Evolutionary conservation across 495 filamentous ascomycete species (phyloP).

Genomic region (Penicillium tannophilum): DNA sequence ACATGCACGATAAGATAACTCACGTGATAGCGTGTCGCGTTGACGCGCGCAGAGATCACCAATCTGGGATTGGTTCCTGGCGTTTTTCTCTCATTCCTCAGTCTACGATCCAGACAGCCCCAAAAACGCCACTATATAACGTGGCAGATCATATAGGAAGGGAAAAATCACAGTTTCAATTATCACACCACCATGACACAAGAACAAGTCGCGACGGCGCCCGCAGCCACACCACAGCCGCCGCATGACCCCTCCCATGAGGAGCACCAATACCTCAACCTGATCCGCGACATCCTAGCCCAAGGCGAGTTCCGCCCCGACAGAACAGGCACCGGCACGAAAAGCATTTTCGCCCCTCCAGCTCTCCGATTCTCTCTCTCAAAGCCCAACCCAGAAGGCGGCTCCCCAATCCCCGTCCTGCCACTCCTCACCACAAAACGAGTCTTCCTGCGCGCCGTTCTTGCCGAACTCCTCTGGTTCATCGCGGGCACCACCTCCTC

Average conservation of each 20-base stretch:
- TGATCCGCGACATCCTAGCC: slow-evolving; percentile 74
- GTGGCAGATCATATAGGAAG: background rate
- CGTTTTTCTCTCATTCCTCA: background rate
- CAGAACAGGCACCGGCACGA: slow-evolving; percentile 90
- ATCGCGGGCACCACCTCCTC: slow-evolving; percentile 81
- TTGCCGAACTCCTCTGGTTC: slow-evolving; percentile 97
- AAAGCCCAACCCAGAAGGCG: slow-evolving; percentile 43
- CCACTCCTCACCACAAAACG: slow-evolving; percentile 96
- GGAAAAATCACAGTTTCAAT: background rate
- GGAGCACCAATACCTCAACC: slow-evolving; percentile 75
- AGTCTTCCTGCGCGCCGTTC: slow-evolving; percentile 87
- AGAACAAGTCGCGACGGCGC: slow-evolving; percentile 21
- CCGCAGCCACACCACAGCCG: slow-evolving; percentile 18
- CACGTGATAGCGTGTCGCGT: slow-evolving; percentile 28
- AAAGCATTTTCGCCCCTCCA: slow-evolving; percentile 81
- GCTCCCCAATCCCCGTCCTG: slow-evolving; percentile 58
- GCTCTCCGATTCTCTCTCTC: slow-evolving; percentile 86
- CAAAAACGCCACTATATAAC: background rate
- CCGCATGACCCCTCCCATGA: slow-evolving; percentile 51
- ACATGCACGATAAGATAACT: slow-evolving; percentile 9
- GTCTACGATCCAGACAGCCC: background rate
- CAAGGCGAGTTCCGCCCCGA: slow-evolving; percentile 82
- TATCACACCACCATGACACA: slow-evolving; percentile 22
- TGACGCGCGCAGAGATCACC: slow-evolving; percentile 16
- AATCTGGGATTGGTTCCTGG: background rate